Base-by-base conservation (phyloP, 352 stramenopile species). In the Phytopythium montanum region DNA sequence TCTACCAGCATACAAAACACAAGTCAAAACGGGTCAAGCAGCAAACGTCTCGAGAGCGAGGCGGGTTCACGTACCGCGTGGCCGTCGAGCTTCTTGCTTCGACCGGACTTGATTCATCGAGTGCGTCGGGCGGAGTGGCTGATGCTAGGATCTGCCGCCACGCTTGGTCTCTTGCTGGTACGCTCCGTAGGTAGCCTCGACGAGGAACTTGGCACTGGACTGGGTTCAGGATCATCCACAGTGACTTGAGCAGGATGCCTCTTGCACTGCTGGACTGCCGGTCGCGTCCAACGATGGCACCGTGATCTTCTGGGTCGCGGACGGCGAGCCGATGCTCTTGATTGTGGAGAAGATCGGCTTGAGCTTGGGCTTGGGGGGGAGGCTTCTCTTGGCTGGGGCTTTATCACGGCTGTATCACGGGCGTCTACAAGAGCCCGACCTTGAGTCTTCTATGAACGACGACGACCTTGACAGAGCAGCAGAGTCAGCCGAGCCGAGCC, bases 341-440 rank as follows among this genome's bases (percentile, higher is more conserved):
- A 9, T 7, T 5, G 39, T 25, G 39, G 14, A 8, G 12, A 45
- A n/a, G n/a, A n/a, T n/a, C n/a, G n/a, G n/a, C n/a, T n/a, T n/a
- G n/a, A n/a, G n/a, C n/a, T n/a, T n/a, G n/a, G n/a, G n/a, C n/a
- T n/a, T n/a, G n/a, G n/a, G n/a, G n/a, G n/a, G n/a, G n/a, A n/a
- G n/a, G n/a, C n/a, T n/a, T n/a, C n/a, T n/a, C n/a, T n/a, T n/a
- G n/a, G n/a, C n/a, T 12, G 39, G 18, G 14, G 18, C 14, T 45
- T 9, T 18, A 19, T 45, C 39, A 25, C 14, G 6, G 3, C 19
- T 8, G 39, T 9, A 13, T 19, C 39, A 19, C 39, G 5, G 25
- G n/a, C 58, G 87, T 73, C 51, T 77, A 84, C 56, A 98, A 90
- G 62, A 93, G 97, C 10, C 91, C 90, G 46, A 98, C 75, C 64